Conservation (phyloP, 176 grass and related monocot species). For the Hsuehochloa calcarea region DNA sequence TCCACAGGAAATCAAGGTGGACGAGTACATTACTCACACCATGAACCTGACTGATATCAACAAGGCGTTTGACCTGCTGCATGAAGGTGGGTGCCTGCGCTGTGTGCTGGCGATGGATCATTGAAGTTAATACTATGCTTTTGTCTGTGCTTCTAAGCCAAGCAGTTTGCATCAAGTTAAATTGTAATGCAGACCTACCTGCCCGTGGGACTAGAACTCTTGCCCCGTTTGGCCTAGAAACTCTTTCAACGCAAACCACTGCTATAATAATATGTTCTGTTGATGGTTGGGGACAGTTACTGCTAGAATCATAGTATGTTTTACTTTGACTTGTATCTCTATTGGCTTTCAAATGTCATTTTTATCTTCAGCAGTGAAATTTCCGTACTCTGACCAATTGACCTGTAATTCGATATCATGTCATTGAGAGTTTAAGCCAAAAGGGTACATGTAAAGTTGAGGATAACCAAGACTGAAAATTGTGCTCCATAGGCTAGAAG, state of each 20-base stretch:
- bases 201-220: constrained; percentile 1
- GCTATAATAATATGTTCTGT: not conserved
- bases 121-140: not conserved
- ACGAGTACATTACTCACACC: constrained; percentile 95
- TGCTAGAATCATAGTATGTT: not conserved
- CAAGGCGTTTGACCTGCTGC: constrained; percentile 81
- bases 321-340: not conserved
- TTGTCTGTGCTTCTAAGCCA: not conserved
- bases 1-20: constrained; percentile 93
- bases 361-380: not conserved
- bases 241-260: not conserved
- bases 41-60: constrained; percentile 73
- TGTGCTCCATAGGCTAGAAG: not conserved
- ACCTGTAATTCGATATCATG: no score
- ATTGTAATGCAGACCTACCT: not conserved
- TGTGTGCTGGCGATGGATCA: constrained; percentile 70
- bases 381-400: not conserved
- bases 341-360: not conserved
- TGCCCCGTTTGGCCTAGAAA: not conserved
- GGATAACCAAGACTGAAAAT: not conserved
- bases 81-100: constrained; percentile 84
- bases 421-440: no score
- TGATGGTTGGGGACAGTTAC: not conserved
- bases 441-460: not conserved
- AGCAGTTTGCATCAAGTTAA: not conserved